Evolutionary conservation across 106 monocot species (phyloP).

Genomic region (Acorus calamus): DNA sequence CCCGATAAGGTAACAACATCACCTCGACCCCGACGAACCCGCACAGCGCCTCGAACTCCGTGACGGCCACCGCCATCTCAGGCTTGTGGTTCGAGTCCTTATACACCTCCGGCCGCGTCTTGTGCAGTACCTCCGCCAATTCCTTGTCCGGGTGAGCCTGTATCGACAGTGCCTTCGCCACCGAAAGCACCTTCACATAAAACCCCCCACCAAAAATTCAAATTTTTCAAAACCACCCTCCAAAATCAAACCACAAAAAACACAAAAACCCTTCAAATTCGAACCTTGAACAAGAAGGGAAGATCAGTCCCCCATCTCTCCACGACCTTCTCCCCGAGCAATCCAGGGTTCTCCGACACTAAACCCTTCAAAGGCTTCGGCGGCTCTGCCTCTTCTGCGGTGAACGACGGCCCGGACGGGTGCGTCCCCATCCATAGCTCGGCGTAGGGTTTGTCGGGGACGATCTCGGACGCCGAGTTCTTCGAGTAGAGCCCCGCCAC

Average conservation of each 20-base stretch:
- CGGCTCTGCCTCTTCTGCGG: slow-evolving; percentile 1
- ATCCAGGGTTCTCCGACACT: slow-evolving; percentile 41
- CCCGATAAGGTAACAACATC: not conserved
- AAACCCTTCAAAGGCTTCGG: slow-evolving; percentile 32
- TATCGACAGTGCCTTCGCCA: slow-evolving; percentile 83
- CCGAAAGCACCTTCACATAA: slow-evolving; percentile 57
- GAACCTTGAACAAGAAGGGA: slow-evolving; percentile 91
- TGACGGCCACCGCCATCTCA: slow-evolving; percentile 90
- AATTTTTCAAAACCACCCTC: not conserved
- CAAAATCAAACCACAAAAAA: not conserved
- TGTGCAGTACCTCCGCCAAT: slow-evolving; percentile 52
- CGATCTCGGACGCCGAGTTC: slow-evolving; percentile 33
- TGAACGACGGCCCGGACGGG: slow-evolving; percentile 54
- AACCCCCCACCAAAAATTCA: not conserved
- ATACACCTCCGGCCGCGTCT: slow-evolving; percentile 49
- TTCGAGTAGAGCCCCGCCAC: slow-evolving; percentile 47
- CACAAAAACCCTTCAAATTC: not conserved
- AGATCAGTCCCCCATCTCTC: slow-evolving; percentile 63
- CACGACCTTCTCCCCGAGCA: slow-evolving; percentile 46
- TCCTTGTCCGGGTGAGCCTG: slow-evolving; percentile 93
- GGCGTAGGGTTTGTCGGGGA: slow-evolving; percentile 47
- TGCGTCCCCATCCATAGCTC: slow-evolving; percentile 99
- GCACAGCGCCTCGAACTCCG: slow-evolving; percentile 79
- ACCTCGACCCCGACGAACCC: slow-evolving; percentile 66
- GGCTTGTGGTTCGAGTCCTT: slow-evolving; percentile 92